phyloP scores from a whole-genome alignment of 352 stramenopile species.

The Phytopythium sindhum region DNA sequence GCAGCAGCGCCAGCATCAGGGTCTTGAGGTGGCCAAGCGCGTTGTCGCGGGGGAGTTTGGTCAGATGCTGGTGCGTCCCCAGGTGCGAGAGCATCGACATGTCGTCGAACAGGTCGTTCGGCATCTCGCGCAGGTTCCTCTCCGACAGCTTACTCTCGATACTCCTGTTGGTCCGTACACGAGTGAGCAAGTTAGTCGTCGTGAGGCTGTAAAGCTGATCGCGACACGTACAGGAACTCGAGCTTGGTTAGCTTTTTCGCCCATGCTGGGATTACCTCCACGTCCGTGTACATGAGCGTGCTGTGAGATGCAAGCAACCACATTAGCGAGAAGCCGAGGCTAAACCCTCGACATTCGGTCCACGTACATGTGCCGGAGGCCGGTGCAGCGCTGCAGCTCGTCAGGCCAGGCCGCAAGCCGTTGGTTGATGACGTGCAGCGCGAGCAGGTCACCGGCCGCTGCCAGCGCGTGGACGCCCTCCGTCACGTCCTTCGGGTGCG shows the following conservation, averaged over 20 bases:
- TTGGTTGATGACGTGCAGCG: constrained; percentile 26
- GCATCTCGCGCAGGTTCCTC: constrained; percentile 19
- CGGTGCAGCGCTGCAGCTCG: constrained; percentile 15
- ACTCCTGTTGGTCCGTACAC: constrained; percentile 1
- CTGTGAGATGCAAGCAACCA: neutral
- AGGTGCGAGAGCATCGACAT: constrained; percentile 27
- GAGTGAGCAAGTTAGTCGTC: neutral
- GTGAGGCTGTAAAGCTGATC: neutral
- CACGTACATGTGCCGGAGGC: constrained; percentile 17
- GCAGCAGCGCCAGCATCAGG: constrained; percentile 11
- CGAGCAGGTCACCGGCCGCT: constrained; percentile 13
- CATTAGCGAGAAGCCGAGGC: neutral
- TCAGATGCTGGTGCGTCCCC: constrained; percentile 11
- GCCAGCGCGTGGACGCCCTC: constrained; percentile 11
- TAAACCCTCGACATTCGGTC: neutral
- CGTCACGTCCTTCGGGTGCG: constrained; percentile 14
- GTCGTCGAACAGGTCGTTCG: constrained; percentile 13
- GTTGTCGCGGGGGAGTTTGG: constrained; percentile 12
- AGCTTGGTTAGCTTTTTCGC: constrained; percentile 14
- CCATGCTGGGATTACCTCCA: constrained; percentile 17
- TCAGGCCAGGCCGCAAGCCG: constrained; percentile 12
- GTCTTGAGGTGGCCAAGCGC: constrained; percentile 17
- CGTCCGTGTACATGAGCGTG: constrained; percentile 17
- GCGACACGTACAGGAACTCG: constrained; percentile 23
- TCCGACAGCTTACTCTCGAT: constrained; percentile 17